Evolutionary conservation across 2,329 filamentous ascomycete species (phyloP), one percentile per base, ranked within the genome.

Genomic region (Penicillium corylophilum): DNA sequence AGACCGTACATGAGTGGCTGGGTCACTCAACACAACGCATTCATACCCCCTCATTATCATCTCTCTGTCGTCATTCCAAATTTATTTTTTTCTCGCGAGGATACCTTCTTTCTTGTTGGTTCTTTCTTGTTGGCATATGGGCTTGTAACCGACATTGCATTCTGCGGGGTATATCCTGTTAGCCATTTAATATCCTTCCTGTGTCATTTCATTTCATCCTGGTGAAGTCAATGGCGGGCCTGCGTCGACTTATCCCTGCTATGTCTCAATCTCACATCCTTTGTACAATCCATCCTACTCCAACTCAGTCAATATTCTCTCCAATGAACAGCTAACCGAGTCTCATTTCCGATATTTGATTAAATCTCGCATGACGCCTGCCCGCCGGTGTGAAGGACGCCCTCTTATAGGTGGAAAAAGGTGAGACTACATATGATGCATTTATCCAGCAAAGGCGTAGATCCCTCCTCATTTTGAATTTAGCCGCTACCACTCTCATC

Each of bases 141-240:
- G 45, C 38, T 53, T 57, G 45, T 62, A 56, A 62, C 57, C 50
- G 52, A 48, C 51, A 59, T 56, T 57, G 55, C 57, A 62, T 62
- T 55, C 36, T 53, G 53, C 52, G 44, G 53, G 53, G 56, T 55
- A 46, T 36, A 47, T 51, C 48, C 38, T 50, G 35, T 51, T 53
- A 54, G 26, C 48, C 51, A 55, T 58, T 50, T 53, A 45, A 56
- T 57, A 53, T 36, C 41, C 29, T 33, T 55, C 24, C 35, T 29
- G 20, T 53, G 26, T 20, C 29, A 44, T 22, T 28, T 44, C 8
- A 28, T 20, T 39, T 46, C 16, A 16, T 46, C 29, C 24, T 16
- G 28, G 6, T 15, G 38, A 29, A 36, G 44, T 42, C 33, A 41
- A 47, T 23, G 28, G 33, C 29, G 39, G 24, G 42, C 29, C 28